Evolutionary conservation across 495 filamentous ascomycete genomes (phyloP).

Genomic region (Penicillium robsamsonii): DNA sequence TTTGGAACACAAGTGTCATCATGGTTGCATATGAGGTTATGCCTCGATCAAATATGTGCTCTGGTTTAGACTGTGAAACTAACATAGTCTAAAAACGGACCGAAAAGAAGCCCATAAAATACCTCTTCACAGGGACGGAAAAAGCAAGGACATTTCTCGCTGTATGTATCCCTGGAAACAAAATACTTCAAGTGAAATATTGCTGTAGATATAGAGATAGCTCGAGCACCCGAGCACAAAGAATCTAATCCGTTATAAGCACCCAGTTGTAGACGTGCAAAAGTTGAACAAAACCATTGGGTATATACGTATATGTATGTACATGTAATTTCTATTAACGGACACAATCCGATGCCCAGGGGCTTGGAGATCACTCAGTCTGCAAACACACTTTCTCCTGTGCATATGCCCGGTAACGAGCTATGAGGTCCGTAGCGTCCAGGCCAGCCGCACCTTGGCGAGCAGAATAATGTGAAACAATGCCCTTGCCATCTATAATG

Average conservation of each 20-base stretch:
- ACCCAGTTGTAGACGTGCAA: neutral
- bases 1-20: neutral
- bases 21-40: neutral
- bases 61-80: neutral
- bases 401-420: slow-evolving; percentile 51
- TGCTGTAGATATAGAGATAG: neutral
- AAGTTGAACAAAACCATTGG: neutral
- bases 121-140: neutral
- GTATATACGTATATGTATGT: slow-evolving; percentile 10
- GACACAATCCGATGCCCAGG: neutral
- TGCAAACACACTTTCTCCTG: slow-evolving; percentile 45
- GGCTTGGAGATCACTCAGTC: neutral
- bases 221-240: neutral
- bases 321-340: neutral
- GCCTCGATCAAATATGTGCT: neutral
- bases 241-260: neutral
- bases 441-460: slow-evolving; percentile 36
- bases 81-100: neutral
- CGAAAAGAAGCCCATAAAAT: neutral
- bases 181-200: neutral
- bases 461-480: slow-evolving; percentile 52
- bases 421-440: slow-evolving; percentile 50
- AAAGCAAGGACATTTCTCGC: neutral
- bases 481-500: slow-evolving; percentile 51
- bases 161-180: neutral